Base-by-base conservation (phyloP, 2,329 filamentous ascomycete species). In the Ambrosiella xylebori region DNA sequence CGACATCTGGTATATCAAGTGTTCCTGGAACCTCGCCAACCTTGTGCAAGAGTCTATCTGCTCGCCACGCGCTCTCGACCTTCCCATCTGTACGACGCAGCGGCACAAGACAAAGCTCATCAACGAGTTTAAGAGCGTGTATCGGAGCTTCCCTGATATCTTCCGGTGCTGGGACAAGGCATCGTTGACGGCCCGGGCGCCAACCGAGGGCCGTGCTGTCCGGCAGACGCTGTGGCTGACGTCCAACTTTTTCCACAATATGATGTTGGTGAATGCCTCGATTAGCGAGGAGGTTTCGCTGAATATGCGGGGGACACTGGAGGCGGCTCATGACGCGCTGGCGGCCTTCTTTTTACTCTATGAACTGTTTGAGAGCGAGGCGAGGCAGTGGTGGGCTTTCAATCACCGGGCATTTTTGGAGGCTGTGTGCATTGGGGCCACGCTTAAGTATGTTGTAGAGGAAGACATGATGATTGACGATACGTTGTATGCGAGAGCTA, bases 381-480 rank as follows among this genome's bases (percentile, higher is more conserved):
- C 85, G 1, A 77, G 82, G 12, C 85, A 89, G 0, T 90, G 86
- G 86, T 91, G 86, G 86, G 85, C 88, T 0, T 88, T 89, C 63
- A 86, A 88, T 66, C 86, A 90, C 66, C 74, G 86, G 1, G 86
- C 86, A 0, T 90, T 90, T 65, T 74, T 90, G 56, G 86, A 90
- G 71, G 84, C 84, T 38, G 67, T 83, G 65, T 86, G 80, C 69
- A 86, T 85, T 53, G 79, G 79, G 19, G 77, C 76, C 61, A 75
- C 82, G 27, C 66, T 84, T 59, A 71, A 74, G 45, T 78, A 82
- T 65, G 71, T 74, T 17, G 65, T 68, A 2, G 71, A 70, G 44
- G 74, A 77, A 61, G 70, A 71, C 8, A 70, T 69, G 0, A 74
- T 72, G 71, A 27, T 64, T 77, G 52, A 65, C 64, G 6, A 74